Evolutionary conservation across 768 basidiomycete species (phyloP).

Genomic region (Naganishia antarctica): DNA sequence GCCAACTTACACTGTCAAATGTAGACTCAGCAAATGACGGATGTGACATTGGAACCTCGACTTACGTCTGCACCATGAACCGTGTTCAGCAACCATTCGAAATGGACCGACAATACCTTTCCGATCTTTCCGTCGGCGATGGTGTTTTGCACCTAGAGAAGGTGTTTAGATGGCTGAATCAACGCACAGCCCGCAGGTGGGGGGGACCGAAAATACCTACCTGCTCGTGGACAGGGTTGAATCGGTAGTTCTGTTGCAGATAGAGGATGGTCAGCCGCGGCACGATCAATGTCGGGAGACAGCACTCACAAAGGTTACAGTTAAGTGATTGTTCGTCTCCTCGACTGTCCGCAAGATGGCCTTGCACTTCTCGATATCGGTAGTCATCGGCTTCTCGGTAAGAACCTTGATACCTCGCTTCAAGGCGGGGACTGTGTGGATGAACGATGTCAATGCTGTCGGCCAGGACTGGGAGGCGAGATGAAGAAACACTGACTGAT

Average conservation of each 20-base stretch:
- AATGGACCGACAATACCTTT: slow-evolving; percentile 55
- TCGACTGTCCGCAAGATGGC: slow-evolving; percentile 54
- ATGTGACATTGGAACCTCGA: too few species aligned
- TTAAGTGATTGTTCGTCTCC: slow-evolving; percentile 52
- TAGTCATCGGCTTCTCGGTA: slow-evolving; percentile 60
- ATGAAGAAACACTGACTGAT: slow-evolving; percentile 48
- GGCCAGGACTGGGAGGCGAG: background rate
- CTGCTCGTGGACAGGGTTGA: slow-evolving; percentile 32
- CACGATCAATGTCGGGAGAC: background rate
- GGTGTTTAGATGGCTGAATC: too few species aligned
- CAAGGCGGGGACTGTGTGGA: slow-evolving; percentile 51
- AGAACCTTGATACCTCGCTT: slow-evolving; percentile 50
- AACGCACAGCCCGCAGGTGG: too few species aligned
- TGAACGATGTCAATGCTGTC: slow-evolving; percentile 26
- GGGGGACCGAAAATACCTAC: too few species aligned
- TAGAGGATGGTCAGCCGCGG: background rate
- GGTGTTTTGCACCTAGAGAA: slow-evolving; percentile 48
- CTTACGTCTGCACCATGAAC: slow-evolving; percentile 56
- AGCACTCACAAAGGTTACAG: slow-evolving; percentile 50
- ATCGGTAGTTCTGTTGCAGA: slow-evolving; percentile 30
- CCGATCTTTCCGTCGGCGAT: slow-evolving; percentile 55
- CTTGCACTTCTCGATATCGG: slow-evolving; percentile 55
- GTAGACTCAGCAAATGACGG: background rate
- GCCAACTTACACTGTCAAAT: background rate
- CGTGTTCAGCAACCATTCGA: slow-evolving; percentile 57